phyloP scores from a whole-genome alignment of 2,329 filamentous ascomycete genomes.

The Colletotrichum noveboracense region DNA sequence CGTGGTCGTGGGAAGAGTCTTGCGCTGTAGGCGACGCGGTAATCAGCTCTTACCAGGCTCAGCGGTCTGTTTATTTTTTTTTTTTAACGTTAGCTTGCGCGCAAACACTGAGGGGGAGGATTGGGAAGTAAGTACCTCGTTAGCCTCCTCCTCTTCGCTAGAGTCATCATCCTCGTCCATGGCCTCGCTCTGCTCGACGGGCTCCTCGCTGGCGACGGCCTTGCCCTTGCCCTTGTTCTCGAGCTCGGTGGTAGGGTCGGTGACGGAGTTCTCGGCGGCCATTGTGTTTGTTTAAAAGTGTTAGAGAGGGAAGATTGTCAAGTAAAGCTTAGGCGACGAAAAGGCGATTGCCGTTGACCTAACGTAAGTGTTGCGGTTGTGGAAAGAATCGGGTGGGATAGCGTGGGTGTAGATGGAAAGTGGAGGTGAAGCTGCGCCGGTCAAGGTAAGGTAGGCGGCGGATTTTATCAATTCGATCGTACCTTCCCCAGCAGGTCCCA shows the following conservation, averaged over 20 bases:
- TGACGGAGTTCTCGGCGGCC: slow-evolving; percentile 55
- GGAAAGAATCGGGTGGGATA: background rate
- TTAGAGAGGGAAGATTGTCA: slow-evolving; percentile 17
- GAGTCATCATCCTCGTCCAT: slow-evolving; percentile 80
- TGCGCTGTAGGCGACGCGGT: background rate
- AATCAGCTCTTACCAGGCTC: slow-evolving; percentile 27
- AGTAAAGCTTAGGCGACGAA: background rate
- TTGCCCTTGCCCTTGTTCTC: slow-evolving; percentile 90
- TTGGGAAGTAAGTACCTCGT: slow-evolving; percentile 49
- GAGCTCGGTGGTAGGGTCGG: slow-evolving; percentile 50
- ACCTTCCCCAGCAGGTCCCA: slow-evolving; percentile 17
- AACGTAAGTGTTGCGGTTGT: background rate
- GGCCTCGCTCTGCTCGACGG: slow-evolving; percentile 60
- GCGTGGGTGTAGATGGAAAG: slow-evolving; percentile 11
- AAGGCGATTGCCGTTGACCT: background rate
- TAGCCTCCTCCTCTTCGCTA: slow-evolving; percentile 70
- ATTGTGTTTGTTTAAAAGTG: slow-evolving; percentile 37
- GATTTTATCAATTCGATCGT: slow-evolving; percentile 20
- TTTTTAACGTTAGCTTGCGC: slow-evolving; percentile 10
- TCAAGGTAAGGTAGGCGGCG: background rate
- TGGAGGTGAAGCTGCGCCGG: slow-evolving; percentile 8
- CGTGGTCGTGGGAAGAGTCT: slow-evolving; percentile 21
- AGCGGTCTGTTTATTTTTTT: slow-evolving; percentile 21
- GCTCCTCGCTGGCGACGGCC: slow-evolving; percentile 59
- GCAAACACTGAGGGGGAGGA: background rate